Base-by-base conservation (phyloP, 148 eudicot species). In the Fallopia convolvulus region DNA sequence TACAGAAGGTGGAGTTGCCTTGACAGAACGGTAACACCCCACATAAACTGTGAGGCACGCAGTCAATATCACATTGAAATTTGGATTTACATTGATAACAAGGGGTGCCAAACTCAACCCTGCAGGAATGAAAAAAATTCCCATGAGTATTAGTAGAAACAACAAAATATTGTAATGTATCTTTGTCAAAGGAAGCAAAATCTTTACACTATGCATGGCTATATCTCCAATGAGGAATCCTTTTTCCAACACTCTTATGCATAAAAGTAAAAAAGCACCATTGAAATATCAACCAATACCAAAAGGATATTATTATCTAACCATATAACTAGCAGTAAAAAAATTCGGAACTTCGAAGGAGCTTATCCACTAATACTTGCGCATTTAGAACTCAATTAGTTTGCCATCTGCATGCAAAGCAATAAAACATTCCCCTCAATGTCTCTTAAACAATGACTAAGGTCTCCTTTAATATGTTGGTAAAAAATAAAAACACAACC, bases 21-120 rank as follows among this genome's bases (percentile, higher is more conserved):
- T 95, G 56, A 95, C 99, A 14, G 99, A 95, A 30, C 99, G 97
- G 78, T 87, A 92, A 79, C 99, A 95, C 14, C 99, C 99, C 79
- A 95, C 97, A 65, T 77, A 95, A 50, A 95, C 97, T 3, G 99
- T 82, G 81, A 95, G 97, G 85, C 94, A 91, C 42, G 99, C 99
- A 20, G 97, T 95, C 83, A 91, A 89, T 85, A 95, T 80, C 70
- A 95, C 97, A 87, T 95, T 95, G 55, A 90, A 77, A 80, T 95
- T 95, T 80, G 99, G 97, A 77, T 95, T 86, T 75, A 95, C 93
- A 75, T 92, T 95, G 70, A 92, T 78, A 75, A 89, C 82, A 79
- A 95, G 91, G 26, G 99, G 99, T 52, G 97, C 97, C 82, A 95
- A 82, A 78, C 88, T 80, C 79, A 95, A 80, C 75, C 97, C 99